Conservation (phyloP, 2,329 filamentous ascomycete species). For the Cladosporium sp. region DNA sequence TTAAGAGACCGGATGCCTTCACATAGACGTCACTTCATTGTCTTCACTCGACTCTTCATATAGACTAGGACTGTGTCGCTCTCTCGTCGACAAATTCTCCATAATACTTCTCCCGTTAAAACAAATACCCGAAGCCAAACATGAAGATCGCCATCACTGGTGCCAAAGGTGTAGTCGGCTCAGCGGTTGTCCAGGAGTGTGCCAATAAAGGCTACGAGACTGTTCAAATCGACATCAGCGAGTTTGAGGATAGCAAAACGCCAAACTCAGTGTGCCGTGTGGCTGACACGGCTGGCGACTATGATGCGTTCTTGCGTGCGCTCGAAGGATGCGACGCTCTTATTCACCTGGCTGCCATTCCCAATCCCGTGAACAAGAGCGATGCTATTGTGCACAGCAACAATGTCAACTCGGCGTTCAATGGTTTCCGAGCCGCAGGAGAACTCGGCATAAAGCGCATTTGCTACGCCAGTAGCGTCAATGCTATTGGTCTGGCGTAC, state of each 20-base stretch:
- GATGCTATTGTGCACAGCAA: constrained; percentile 34
- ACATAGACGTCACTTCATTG: not conserved
- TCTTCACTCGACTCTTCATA: too few species aligned
- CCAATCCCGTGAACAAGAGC: constrained; percentile 31
- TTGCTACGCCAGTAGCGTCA: constrained; percentile 36
- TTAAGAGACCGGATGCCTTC: not conserved
- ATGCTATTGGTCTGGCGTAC: constrained; percentile 37
- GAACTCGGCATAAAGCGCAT: constrained; percentile 33
- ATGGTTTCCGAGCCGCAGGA: constrained; percentile 36
- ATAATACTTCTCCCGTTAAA: too few species aligned
- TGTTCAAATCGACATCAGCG: constrained; percentile 32
- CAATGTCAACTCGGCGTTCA: constrained; percentile 37
- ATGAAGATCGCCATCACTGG: constrained; percentile 40
- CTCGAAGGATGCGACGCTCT: constrained; percentile 35
- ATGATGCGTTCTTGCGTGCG: constrained; percentile 29
- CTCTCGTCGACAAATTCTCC: too few species aligned
- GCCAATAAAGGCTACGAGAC: constrained; percentile 31
- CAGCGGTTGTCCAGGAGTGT: constrained; percentile 29
- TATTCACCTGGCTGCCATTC: constrained; percentile 37
- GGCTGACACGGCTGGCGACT: constrained; percentile 31
- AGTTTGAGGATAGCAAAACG: constrained; percentile 19
- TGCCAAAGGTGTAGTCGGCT: constrained; percentile 33
- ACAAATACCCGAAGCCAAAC: too few species aligned
- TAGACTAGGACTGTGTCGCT: too few species aligned
- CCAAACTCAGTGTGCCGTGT: constrained; percentile 33